Evolutionary conservation across 2,329 filamentous ascomycete genomes (phyloP).

Genomic region (Stagonosporopsis vannaccii): DNA sequence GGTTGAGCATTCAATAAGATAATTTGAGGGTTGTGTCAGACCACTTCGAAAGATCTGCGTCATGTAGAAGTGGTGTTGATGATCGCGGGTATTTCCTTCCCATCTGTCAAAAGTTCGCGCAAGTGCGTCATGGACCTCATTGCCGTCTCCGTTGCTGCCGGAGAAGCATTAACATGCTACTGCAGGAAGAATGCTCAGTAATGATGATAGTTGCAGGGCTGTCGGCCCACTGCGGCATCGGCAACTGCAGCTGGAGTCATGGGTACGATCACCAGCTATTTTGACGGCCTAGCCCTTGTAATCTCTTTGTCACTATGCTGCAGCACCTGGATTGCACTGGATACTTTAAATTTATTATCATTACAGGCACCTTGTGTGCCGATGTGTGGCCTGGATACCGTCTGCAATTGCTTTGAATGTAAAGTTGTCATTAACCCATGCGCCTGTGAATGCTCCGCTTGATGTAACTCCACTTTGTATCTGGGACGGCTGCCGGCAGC

Average conservation of each 20-base stretch:
- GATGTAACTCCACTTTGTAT: conserved; percentile 19
- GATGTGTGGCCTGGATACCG: neutral
- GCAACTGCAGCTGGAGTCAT: no score
- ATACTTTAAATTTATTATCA: conserved; percentile 7
- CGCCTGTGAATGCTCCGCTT: conserved; percentile 20
- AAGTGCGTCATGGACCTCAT: conserved; percentile 9
- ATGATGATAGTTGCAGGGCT: neutral
- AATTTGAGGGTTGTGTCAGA: neutral
- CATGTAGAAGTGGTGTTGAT: neutral
- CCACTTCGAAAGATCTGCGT: conserved; percentile 7
- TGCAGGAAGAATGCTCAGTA: neutral
- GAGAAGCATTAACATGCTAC: neutral
- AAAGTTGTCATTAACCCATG: conserved; percentile 18
- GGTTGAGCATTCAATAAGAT: neutral
- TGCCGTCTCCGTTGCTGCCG: neutral
- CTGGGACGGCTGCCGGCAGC: conserved; percentile 19
- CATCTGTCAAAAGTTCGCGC: neutral
- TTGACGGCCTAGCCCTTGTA: no score
- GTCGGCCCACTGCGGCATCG: neutral
- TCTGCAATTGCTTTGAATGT: neutral
- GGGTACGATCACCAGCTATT: no score
- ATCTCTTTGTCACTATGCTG: neutral
- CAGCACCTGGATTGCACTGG: neutral
- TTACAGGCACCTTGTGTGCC: conserved; percentile 1
- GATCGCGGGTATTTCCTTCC: conserved; percentile 10